Evolutionary conservation across 768 basidiomycete species (phyloP).

Genomic region (Leccinum ochraceum): DNA sequence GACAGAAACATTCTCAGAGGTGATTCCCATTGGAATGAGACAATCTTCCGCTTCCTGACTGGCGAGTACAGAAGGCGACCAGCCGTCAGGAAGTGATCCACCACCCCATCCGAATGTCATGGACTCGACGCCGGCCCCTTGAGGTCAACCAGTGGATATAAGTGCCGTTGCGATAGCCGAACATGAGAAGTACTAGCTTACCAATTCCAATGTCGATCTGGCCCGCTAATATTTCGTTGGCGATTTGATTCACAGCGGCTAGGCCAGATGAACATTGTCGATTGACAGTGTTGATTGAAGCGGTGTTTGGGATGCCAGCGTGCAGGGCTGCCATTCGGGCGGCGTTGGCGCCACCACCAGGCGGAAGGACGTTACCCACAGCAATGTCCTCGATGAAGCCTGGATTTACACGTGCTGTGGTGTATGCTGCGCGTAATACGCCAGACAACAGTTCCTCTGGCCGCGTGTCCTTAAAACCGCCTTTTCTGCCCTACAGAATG

Average conservation of each 20-base stretch:
- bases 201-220: slow-evolving; percentile 92
- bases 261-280: slow-evolving; percentile 90
- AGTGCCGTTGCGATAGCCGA: not conserved
- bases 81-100: slow-evolving; percentile 52
- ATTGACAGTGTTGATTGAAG: slow-evolving; percentile 81
- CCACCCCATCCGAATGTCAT: slow-evolving; percentile 83
- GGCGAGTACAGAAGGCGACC: slow-evolving; percentile 64
- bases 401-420: slow-evolving; percentile 70
- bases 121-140: slow-evolving; percentile 85
- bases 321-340: slow-evolving; percentile 88
- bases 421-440: slow-evolving; percentile 74
- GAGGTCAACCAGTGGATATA: slow-evolving; percentile 5
- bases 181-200: slow-evolving; percentile 33
- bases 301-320: slow-evolving; percentile 79
- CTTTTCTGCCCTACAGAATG: slow-evolving; percentile 65
- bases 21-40: slow-evolving; percentile 88
- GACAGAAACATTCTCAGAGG: slow-evolving; percentile 88
- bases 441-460: slow-evolving; percentile 81
- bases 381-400: slow-evolving; percentile 80
- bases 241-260: slow-evolving; percentile 78
- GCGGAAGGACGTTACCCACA: slow-evolving; percentile 87
- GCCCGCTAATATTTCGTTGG: slow-evolving; percentile 73
- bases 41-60: slow-evolving; percentile 79
- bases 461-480: slow-evolving; percentile 88
- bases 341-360: slow-evolving; percentile 76